Percentiles rank a stretch among this genome's conserved stretches.
Evolutionary conservation across 1,284 basidiomycete species (phyloP).

Genomic region (Ustilago curta): DNA sequence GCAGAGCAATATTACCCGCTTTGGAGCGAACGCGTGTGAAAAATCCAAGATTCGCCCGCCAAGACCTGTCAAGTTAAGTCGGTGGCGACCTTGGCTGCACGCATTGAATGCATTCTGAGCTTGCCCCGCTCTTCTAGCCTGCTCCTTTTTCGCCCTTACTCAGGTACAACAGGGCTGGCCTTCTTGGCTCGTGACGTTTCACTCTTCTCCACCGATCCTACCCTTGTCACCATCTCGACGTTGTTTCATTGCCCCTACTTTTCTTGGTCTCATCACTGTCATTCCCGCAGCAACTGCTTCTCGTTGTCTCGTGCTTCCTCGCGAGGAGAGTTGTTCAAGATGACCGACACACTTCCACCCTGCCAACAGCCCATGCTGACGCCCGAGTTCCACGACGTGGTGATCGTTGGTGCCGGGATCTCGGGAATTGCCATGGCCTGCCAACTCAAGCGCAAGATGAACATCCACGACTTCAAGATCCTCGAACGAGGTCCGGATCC

Average conservation of each 20-base stretch:
- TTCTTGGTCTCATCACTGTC: too few species aligned
- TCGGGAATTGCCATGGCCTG: slow-evolving; percentile 61
- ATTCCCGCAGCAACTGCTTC: too few species aligned
- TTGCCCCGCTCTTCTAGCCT: neutral
- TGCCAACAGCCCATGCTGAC: slow-evolving; percentile 33
- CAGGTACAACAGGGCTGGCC: neutral
- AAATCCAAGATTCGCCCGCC: neutral
- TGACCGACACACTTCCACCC: slow-evolving; percentile 15
- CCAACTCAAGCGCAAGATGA: slow-evolving; percentile 58
- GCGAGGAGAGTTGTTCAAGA: slow-evolving; percentile 2
- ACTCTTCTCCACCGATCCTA: neutral
- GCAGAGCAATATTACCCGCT: neutral
- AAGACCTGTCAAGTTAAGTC: slow-evolving; percentile 9
- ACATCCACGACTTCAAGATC: slow-evolving; percentile 58
- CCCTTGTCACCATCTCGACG: neutral
- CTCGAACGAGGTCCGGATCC: slow-evolving; percentile 50
- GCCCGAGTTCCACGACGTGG: slow-evolving; percentile 63
- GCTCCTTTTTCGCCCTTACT: neutral
- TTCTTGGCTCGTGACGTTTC: neutral
- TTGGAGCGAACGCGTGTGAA: slow-evolving; percentile 15
- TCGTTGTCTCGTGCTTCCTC: too few species aligned
- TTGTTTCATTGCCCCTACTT: neutral
- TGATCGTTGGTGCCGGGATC: slow-evolving; percentile 65
- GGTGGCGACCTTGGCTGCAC: slow-evolving; percentile 10
- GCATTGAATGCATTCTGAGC: slow-evolving; percentile 1